These are phyloP conservation scores for Haplosporangium sp. DNA, from an alignment of 371 early-diverging fungal genomes.

Conservation along the genomic window DNA sequence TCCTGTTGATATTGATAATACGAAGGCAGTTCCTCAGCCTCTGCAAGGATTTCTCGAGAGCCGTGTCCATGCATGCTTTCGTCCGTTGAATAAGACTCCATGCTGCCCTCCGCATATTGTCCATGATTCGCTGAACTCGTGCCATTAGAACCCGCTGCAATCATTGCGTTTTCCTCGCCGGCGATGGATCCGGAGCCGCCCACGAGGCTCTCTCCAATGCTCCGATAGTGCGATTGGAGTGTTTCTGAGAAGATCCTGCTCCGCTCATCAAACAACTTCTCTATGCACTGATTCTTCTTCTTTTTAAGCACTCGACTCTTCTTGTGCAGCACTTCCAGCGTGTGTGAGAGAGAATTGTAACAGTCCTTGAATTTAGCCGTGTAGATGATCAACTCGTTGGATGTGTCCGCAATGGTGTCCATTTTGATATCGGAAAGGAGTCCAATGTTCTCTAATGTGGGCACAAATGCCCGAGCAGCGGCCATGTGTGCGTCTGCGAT, in stretches of 20 bases:
- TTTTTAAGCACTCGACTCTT: conserved; percentile 29
- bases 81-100: conserved; percentile 25
- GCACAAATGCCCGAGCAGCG: conserved; percentile 36
- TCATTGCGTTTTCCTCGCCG: neutral
- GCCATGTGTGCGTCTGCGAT: conserved; percentile 39
- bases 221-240: conserved; percentile 45
- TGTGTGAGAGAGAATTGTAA: conserved; percentile 32
- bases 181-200: conserved; percentile 8
- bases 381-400: conserved; percentile 44
- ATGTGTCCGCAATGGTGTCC: conserved; percentile 40
- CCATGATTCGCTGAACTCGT: conserved; percentile 3
- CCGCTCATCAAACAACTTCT: conserved; percentile 46
- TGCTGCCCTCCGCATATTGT: conserved; percentile 31
- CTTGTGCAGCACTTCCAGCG: conserved; percentile 37
- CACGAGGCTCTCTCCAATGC: conserved; percentile 40
- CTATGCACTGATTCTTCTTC: conserved; percentile 28
- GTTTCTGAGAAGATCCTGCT: conserved; percentile 45
- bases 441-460: conserved; percentile 43
- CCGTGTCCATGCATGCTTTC: conserved; percentile 8
- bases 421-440: conserved; percentile 45
- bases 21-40: conserved; percentile 39
- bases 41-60: conserved; percentile 29
- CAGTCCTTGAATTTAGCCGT: conserved; percentile 50
- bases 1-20: conserved; percentile 42
- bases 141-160: neutral